Evolutionary conservation across 176 grass and related monocot species (phyloP).

Genomic region (Elaeis guineensis): DNA sequence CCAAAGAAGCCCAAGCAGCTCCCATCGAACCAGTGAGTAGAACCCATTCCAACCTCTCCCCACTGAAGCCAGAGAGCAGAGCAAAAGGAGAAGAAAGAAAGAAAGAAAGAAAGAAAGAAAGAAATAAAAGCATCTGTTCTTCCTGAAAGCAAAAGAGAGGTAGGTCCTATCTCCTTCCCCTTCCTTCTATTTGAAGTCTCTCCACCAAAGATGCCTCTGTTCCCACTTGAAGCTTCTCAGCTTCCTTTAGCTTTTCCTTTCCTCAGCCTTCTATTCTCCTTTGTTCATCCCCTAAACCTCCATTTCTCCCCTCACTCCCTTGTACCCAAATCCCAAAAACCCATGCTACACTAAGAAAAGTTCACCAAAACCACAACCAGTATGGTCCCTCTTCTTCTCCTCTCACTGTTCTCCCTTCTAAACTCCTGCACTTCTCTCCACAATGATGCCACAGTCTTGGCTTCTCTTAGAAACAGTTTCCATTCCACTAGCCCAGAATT

Average conservation of each 20-base stretch:
- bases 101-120: too few relatives aligned
- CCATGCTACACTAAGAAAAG: too few relatives aligned
- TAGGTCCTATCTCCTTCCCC: too few relatives aligned
- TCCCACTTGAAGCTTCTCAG: conserved; percentile 77
- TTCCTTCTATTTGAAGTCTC: conserved; percentile 63
- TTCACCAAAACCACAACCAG: too few relatives aligned
- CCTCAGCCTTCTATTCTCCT: conserved; percentile 28
- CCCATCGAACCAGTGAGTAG: too few relatives aligned
- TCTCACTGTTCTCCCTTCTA: conserved; percentile 2
- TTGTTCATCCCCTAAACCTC: conserved; percentile 1
- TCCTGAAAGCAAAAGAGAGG: conserved; percentile 34
- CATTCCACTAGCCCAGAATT: conserved; percentile 25
- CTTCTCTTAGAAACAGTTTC: conserved; percentile 40
- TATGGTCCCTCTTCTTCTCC: background rate
- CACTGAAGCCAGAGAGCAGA: background rate
- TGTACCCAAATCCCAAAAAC: background rate
- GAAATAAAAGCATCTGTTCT: conserved; percentile 16
- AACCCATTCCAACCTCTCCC: too few relatives aligned
- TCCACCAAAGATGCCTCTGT: background rate
- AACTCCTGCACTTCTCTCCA: conserved; percentile 17
- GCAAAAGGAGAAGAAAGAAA: too few relatives aligned
- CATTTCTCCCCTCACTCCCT: conserved; percentile 1
- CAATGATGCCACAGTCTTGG: conserved; percentile 44
- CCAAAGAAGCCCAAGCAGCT: too few relatives aligned
- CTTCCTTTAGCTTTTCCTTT: conserved; percentile 33